Evolutionary conservation across 805 yeast species (phyloP), one percentile per base, ranked within the genome.

Genomic region (Yarrowia yakushimensis): DNA sequence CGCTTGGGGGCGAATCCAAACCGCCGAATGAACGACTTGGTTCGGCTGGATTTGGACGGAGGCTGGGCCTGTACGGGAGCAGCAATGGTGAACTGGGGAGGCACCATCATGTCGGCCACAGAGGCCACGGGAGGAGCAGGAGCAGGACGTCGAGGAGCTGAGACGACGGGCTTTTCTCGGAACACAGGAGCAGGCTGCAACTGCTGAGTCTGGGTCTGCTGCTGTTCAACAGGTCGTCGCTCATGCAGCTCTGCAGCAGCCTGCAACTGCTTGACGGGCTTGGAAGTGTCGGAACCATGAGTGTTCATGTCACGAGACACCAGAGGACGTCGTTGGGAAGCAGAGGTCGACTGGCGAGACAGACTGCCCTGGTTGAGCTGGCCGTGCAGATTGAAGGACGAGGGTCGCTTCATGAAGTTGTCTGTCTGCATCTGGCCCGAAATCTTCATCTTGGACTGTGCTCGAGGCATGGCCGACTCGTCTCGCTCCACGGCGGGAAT

Each of bases 361-460:
- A 36, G 17, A 12, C 28, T 18, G 22, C 57, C 45, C 22, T 27
- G 52, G 59, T 34, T 55, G 45, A 48, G 63, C 5, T 59, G 65
- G 9, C 45, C 31, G 23, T 62, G 34, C 34, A 64, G 55, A 20
- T 64, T 63, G 17, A 62, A 45, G 43, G 63, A 63, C 33, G 57
- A 39, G 4, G 62, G 54, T 9, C 63, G 34, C 34, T 34, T 42
- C 55, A 62, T 65, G 65, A 67, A 67, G 63, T 66, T 65, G 60
- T 66, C 69, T 10, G 67, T 66, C 60, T 67, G 67, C 57, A 67
- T 66, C 42, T 65, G 55, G 13, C 66, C 67, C 27, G 68, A 57
- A 25, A 67, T 66, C 60, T 67, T 68, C 41, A 66, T 39, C 61
- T 55, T 55, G 30, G 61, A 55, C 34, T 27, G 34, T 12, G 34